phyloP scores from a whole-genome alignment of 2,329 filamentous ascomycete species.

The Penicillium corylophilum region DNA sequence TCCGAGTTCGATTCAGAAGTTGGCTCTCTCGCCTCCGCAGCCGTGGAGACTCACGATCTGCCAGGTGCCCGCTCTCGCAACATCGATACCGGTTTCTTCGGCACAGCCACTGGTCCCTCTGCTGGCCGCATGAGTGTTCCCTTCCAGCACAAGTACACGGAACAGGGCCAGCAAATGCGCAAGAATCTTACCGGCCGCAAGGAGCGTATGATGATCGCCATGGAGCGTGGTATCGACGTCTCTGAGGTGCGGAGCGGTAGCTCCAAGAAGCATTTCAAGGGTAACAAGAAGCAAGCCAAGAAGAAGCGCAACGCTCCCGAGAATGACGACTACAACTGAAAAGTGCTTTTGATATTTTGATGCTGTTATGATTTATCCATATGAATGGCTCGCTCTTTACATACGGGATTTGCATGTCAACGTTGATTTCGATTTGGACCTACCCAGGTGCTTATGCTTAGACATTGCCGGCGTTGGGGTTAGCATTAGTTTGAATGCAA shows the following conservation, averaged over 20 bases:
- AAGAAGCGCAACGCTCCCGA: conserved; percentile 29
- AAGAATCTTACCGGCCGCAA: conserved; percentile 83
- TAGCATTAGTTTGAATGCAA: conserved; percentile 3
- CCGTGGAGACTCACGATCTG: conserved; percentile 38
- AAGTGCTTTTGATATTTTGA: conserved; percentile 20
- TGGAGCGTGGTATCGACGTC: conserved; percentile 82
- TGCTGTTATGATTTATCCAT: conserved; percentile 3
- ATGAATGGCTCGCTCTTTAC: conserved; percentile 13
- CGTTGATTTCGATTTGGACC: conserved; percentile 16
- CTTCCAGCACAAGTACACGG: conserved; percentile 85
- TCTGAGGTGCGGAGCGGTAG: conserved; percentile 64
- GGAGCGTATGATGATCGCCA: conserved; percentile 70
- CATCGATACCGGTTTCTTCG: conserved; percentile 90
- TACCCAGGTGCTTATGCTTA: not conserved
- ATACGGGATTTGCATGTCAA: conserved; percentile 21
- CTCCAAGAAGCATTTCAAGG: conserved; percentile 77
- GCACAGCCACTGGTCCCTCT: conserved; percentile 55
- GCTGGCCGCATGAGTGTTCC: conserved; percentile 71
- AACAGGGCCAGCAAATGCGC: conserved; percentile 71
- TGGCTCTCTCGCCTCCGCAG: conserved; percentile 6
- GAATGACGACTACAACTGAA: conserved; percentile 33
- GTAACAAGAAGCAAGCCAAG: conserved; percentile 39
- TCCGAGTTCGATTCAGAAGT: conserved; percentile 32
- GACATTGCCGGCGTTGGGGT: conserved; percentile 17
- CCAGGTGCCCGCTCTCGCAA: conserved; percentile 69